phyloP scores from a whole-genome alignment of 768 basidiomycete species.

The Omphalotus guepiniiformis region DNA sequence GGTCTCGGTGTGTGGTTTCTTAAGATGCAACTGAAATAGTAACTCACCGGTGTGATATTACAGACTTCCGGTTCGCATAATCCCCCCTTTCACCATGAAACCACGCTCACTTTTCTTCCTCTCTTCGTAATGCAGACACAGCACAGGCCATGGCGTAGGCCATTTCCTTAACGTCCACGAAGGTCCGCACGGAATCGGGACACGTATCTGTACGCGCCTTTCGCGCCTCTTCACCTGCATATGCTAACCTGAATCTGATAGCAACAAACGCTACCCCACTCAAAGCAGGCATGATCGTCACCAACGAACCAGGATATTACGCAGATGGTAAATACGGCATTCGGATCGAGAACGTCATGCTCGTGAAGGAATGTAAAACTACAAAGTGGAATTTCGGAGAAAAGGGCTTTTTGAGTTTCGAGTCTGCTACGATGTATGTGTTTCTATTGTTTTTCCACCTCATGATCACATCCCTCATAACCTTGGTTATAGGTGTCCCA shows the following conservation, averaged over 20 bases:
- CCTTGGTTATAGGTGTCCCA: constrained; percentile 59
- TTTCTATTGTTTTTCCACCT: background rate
- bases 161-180: constrained; percentile 95
- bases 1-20: constrained; percentile 59
- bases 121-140: constrained; percentile 49
- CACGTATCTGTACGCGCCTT: constrained; percentile 28
- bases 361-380: constrained; percentile 65
- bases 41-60: background rate
- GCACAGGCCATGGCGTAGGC: constrained; percentile 94
- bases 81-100: constrained; percentile 1
- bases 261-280: constrained; percentile 68
- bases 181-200: constrained; percentile 58
- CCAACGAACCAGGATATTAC: constrained; percentile 94
- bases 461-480: background rate
- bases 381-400: constrained; percentile 80
- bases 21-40: background rate
- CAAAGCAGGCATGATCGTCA: constrained; percentile 85
- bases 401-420: constrained; percentile 81
- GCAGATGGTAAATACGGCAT: constrained; percentile 89
- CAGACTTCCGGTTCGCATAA: constrained; percentile 54
- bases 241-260: constrained; percentile 15
- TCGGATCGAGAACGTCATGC: constrained; percentile 85
- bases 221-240: background rate
- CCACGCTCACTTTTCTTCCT: constrained; percentile 6
- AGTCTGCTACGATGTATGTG: constrained; percentile 80